Conservation (phyloP, 2,329 filamentous ascomycete species). For the Penicillium aurantiogriseum region DNA sequence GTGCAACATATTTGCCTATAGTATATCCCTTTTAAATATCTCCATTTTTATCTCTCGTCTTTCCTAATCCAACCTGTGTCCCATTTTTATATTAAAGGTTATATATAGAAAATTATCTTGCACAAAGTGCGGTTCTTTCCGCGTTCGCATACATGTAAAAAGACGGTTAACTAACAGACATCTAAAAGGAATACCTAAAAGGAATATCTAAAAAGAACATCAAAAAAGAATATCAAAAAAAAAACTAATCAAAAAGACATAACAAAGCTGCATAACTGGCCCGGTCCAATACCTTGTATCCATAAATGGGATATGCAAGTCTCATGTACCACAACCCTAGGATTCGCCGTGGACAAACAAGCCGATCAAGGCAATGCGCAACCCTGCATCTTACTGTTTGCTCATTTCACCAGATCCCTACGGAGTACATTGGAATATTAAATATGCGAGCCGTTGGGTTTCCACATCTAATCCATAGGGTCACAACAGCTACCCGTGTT, state of each 20-base stretch:
- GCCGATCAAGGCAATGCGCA: not conserved
- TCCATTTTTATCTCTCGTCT: not conserved
- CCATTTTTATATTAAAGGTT: not conserved
- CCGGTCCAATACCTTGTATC: no score
- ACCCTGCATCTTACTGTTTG: not conserved
- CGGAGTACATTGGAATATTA: not conserved
- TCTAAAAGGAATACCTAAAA: no score
- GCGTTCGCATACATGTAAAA: no score
- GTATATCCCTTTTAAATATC: not conserved
- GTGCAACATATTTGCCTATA: not conserved
- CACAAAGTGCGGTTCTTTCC: no score
- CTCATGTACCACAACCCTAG: not conserved
- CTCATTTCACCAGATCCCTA: not conserved
- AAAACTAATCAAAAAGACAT: no score
- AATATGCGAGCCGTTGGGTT: not conserved
- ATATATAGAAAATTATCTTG: no score
- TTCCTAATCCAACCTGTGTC: not conserved
- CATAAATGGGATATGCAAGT: not conserved
- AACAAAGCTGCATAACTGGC: no score
- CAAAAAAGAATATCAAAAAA: no score
- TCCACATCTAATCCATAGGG: not conserved
- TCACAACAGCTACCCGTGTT: constrained; percentile 2
- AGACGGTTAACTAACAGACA: no score
- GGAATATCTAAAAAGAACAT: no score
- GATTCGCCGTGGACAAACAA: constrained; percentile 1